Evolutionary conservation across 495 filamentous ascomycete species (phyloP).

Genomic region (Talaromyces borbonicus): DNA sequence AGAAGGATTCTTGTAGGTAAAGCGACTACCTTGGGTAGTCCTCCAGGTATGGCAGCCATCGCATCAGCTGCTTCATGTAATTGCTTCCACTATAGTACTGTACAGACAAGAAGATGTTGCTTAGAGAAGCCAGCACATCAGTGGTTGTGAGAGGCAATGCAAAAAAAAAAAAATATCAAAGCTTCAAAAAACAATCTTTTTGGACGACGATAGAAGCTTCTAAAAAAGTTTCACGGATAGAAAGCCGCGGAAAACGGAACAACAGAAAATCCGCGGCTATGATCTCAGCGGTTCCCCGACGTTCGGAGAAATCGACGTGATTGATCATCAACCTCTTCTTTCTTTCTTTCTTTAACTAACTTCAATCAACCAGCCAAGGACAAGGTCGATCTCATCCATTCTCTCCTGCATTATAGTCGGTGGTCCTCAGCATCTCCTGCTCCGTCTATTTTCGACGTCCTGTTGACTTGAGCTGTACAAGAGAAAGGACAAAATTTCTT

Average conservation of each 20-base stretch:
- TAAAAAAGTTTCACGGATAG: conserved; percentile 7
- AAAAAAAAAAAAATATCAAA: no score
- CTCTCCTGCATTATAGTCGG: no score
- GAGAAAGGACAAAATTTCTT: no score
- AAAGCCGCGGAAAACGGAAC: conserved; percentile 5
- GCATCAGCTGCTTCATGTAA: background rate
- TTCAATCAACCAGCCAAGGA: no score
- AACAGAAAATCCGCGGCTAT: conserved; percentile 4
- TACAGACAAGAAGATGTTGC: background rate
- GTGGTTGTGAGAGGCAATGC: no score
- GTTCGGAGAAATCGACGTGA: conserved; percentile 3
- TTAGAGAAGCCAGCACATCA: no score
- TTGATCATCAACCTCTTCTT: conserved; percentile 6
- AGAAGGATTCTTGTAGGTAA: conserved; percentile 21
- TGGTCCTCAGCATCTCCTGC: no score
- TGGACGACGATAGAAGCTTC: background rate
- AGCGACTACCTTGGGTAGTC: conserved; percentile 38
- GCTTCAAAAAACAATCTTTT: no score
- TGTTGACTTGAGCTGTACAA: no score
- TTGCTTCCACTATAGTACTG: background rate
- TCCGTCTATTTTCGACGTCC: conserved; percentile 1
- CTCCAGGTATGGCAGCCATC: conserved; percentile 33
- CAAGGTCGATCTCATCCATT: no score
- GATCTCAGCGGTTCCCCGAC: conserved; percentile 10
- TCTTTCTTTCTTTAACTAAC: background rate